Base-by-base conservation (phyloP, 1,284 basidiomycete genomes). In the Cryptococcus sp. region DNA sequence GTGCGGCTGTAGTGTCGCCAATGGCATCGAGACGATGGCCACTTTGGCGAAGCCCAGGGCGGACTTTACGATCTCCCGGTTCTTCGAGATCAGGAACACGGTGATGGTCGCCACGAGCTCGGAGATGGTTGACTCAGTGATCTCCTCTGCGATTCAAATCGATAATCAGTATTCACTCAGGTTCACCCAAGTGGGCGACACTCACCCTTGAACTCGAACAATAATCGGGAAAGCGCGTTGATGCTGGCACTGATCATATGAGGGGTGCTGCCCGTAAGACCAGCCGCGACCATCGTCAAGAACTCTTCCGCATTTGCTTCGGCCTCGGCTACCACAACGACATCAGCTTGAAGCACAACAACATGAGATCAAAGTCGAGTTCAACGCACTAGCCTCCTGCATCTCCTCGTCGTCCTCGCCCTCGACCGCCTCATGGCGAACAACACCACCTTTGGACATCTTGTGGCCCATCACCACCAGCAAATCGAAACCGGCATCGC, bases 181-280 rank as follows among this genome's bases (percentile, higher is more conserved):
- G n/a, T 27, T 23, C 22, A 11, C 20, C 0, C 7, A n/a, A 35
- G 39, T 19, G 27, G 16, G 16, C 41, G 16, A 27, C 27, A 51
- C 78, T 61, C 57, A 92, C 92, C 87, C 83, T 90, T 92, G 82
- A 96, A 99, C 80, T 99, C 96, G 78, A 98, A 99, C 6, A 98
- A 83, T 8, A 99, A 83, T 25, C 96, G 85, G 1, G 94, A 93
- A 47, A 99, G 86, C 0, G 93, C 91, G 1, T 94, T 98, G 63
- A 99, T 87, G 4, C 91, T 92, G 2, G 96, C 96, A 70, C 92
- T 94, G 76, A 99, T 96, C 93, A 97, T 99, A 77, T 99, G 96
- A 0, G 96, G 93, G 3, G 88, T 92, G 31, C 89, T 88, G 23
- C 93, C 94, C 15, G 93, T 94, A 40, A 99, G 80, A 65, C 96